phyloP scores from a whole-genome alignment of 2,329 filamentous ascomycete genomes.

The Fusarium abutilonis region DNA sequence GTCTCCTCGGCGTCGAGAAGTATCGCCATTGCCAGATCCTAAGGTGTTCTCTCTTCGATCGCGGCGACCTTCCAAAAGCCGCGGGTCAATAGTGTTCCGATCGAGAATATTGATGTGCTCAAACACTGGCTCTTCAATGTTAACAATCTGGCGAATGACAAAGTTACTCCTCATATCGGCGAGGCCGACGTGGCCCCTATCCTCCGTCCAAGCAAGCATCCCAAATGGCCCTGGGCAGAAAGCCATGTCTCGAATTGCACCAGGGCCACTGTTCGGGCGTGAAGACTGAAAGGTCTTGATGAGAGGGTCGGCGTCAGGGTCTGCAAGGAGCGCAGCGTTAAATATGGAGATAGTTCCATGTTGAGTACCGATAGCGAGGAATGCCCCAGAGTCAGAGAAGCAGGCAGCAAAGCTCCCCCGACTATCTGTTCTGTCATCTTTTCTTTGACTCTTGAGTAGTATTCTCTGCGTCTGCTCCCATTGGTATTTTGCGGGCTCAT shows the following conservation, averaged over 20 bases:
- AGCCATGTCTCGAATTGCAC: slow-evolving; percentile 88
- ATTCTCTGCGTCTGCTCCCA: slow-evolving; percentile 65
- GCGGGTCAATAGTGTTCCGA: slow-evolving; percentile 63
- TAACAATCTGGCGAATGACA: slow-evolving; percentile 73
- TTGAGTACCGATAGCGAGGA: slow-evolving; percentile 81
- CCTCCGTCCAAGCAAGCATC: slow-evolving; percentile 92
- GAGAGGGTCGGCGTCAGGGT: slow-evolving; percentile 66
- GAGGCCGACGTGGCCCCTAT: slow-evolving; percentile 78
- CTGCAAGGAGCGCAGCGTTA: slow-evolving; percentile 62
- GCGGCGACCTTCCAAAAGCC: slow-evolving; percentile 60
- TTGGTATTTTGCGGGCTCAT: slow-evolving; percentile 51
- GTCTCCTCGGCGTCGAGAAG: slow-evolving; percentile 47
- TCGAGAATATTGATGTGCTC: slow-evolving; percentile 67
- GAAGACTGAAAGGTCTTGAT: slow-evolving; percentile 82
- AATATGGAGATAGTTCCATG: slow-evolving; percentile 83
- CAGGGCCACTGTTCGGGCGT: slow-evolving; percentile 72
- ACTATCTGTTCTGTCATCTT: slow-evolving; percentile 63
- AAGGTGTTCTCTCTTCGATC: slow-evolving; percentile 49
- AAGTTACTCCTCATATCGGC: slow-evolving; percentile 77
- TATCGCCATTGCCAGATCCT: slow-evolving; percentile 13
- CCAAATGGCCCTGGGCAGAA: slow-evolving; percentile 93
- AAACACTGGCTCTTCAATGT: slow-evolving; percentile 68
- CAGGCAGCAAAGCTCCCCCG: slow-evolving; percentile 80
- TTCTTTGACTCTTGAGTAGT: slow-evolving; percentile 66
- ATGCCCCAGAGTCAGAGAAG: slow-evolving; percentile 76